A percentile compares a stretch with the other conserved stretches of the same genome.
Conservation (phyloP, 208 protist species). For the Leishmania arabica region DNA sequence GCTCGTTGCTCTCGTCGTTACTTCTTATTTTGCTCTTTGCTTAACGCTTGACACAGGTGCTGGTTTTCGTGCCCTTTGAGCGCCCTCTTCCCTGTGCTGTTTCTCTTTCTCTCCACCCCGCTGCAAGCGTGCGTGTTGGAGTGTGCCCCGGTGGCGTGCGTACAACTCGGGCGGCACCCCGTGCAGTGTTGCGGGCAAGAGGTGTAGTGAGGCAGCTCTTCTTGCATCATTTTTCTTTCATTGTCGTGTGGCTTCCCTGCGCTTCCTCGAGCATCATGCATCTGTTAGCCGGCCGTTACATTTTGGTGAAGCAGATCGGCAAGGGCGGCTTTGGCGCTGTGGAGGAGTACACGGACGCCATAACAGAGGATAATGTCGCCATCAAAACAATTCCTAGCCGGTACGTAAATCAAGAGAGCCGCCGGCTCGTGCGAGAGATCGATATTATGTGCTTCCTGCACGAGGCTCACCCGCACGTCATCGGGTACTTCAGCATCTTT, state of each 20-base stretch:
- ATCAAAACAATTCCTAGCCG: constrained; percentile 90
- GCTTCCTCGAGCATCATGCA: constrained; percentile 1
- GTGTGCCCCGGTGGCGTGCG: neutral
- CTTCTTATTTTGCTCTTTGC: neutral
- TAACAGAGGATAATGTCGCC: constrained; percentile 79
- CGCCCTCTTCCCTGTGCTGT: neutral
- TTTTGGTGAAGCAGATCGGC: constrained; percentile 65
- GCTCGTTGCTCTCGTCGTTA: neutral
- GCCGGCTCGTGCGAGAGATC: constrained; percentile 95
- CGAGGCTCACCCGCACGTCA: constrained; percentile 92
- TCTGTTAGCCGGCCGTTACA: constrained; percentile 77
- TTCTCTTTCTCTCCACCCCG: neutral
- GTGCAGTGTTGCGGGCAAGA: neutral
- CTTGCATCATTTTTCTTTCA: neutral
- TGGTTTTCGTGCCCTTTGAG: neutral
- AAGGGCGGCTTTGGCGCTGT: constrained; percentile 98
- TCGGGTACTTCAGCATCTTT: constrained; percentile 95
- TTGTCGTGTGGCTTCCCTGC: neutral
- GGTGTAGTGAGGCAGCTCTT: neutral
- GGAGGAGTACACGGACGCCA: constrained; percentile 92
- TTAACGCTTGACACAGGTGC: neutral
- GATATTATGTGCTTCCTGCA: constrained; percentile 96
- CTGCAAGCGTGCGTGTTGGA: neutral
- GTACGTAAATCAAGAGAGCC: constrained; percentile 91
- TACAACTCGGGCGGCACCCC: neutral